Conservation (phyloP, 768 basidiomycete species). For the Amanita subjunquillea region DNA sequence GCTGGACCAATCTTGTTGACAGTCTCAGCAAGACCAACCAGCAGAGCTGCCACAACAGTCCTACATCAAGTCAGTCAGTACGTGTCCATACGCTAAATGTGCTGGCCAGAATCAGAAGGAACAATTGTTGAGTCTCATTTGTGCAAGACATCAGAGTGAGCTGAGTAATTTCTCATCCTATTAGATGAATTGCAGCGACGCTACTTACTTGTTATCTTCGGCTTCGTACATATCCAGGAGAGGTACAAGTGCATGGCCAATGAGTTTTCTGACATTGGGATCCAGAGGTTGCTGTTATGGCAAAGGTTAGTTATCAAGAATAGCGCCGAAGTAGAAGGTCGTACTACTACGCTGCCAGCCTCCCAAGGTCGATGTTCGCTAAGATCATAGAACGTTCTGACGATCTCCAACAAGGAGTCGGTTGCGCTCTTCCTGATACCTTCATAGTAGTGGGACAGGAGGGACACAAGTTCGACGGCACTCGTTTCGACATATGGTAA, state of each 20-base stretch:
- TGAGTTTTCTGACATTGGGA: conserved; percentile 66
- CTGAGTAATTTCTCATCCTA: conserved; percentile 59
- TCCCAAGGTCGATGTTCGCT: conserved; percentile 77
- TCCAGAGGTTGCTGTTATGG: conserved; percentile 35
- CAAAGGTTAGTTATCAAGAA: not conserved
- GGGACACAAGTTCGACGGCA: conserved; percentile 65
- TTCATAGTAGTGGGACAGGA: conserved; percentile 91
- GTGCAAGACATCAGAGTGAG: conserved; percentile 66
- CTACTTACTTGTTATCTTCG: conserved; percentile 92
- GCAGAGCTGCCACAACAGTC: conserved; percentile 80
- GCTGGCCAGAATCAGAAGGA: conserved; percentile 5
- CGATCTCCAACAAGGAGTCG: conserved; percentile 78
- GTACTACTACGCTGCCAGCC: conserved; percentile 56
- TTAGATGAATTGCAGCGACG: conserved; percentile 8
- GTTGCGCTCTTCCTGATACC: conserved; percentile 93
- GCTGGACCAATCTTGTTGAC: conserved; percentile 88
- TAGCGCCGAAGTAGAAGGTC: conserved; percentile 15
- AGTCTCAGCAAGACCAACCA: conserved; percentile 83
- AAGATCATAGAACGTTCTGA: conserved; percentile 87
- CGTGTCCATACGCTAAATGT: conserved; percentile 19
- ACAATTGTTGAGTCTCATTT: conserved; percentile 41
- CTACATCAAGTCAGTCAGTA: conserved; percentile 29
- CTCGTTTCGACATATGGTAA: conserved; percentile 83
- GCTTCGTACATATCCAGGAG: conserved; percentile 85
- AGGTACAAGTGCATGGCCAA: conserved; percentile 60